Evolutionary conservation across 805 yeast species (phyloP).

Genomic region (Kluyveromyces dobzhanskii): DNA sequence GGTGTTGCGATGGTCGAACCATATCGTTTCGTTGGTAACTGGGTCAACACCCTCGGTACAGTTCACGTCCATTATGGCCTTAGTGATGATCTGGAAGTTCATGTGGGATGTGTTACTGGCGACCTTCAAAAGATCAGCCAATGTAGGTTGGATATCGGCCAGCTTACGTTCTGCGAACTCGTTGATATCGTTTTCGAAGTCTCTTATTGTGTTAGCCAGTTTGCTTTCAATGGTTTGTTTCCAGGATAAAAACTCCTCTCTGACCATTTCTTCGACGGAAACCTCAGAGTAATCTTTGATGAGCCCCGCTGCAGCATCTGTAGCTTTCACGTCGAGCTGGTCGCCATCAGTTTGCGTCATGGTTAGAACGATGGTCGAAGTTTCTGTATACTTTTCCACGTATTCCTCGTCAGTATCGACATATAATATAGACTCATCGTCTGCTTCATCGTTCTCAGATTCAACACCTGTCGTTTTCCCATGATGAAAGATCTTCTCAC

Average conservation of each 20-base stretch:
- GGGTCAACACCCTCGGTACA: conserved; percentile 27
- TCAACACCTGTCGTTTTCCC: background rate
- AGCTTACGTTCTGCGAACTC: conserved; percentile 23
- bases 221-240: conserved; percentile 30
- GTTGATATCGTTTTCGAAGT: conserved; percentile 32
- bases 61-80: conserved; percentile 32
- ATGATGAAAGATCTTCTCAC: background rate
- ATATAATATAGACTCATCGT: conserved; percentile 8
- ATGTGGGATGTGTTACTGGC: conserved; percentile 22
- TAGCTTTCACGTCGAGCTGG: conserved; percentile 5
- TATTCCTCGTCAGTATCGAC: conserved; percentile 4
- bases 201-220: conserved; percentile 31
- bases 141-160: conserved; percentile 20
- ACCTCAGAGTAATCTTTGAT: conserved; percentile 8
- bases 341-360: conserved; percentile 10
- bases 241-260: conserved; percentile 33
- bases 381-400: conserved; percentile 7
- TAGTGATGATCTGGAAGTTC: conserved; percentile 24
- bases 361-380: conserved; percentile 17
- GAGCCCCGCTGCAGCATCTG: conserved; percentile 3
- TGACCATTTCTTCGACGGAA: conserved; percentile 20
- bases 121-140: conserved; percentile 31
- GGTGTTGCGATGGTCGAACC: conserved; percentile 29
- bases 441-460: conserved; percentile 4
- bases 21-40: conserved; percentile 28